Evolutionary conservation across 2,329 filamentous ascomycete genomes (phyloP), one percentile per base, ranked within the genome.

Genomic region (Escovopsis sp.): DNA sequence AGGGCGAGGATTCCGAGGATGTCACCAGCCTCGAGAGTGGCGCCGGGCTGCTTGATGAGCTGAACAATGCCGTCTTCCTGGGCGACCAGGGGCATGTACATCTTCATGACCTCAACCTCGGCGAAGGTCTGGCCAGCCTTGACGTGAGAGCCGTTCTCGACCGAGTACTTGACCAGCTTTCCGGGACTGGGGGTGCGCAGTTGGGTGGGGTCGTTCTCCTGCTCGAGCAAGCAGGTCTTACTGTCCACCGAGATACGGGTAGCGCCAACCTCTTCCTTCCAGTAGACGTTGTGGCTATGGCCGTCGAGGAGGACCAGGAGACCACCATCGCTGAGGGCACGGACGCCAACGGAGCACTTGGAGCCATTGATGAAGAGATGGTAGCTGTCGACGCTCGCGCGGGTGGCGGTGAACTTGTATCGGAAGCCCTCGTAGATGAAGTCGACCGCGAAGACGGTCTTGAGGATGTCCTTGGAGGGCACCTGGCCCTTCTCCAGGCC

Each of bases 31-130:
- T 96, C 87, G 33, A 98, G 80, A 14, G 86, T 92, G n/a, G 90
- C 83, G 57, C 90, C 90, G 43, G 90, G 90, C 64, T 96, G 90
- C 74, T 98, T 98, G 69, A 98, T 94, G 50, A 98, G 74, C 65
- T 94, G 90, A 38, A 98, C 88, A 36, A 93, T 72, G 66, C 90
- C 90, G 49, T 94, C 90, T 58, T 98, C 90, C 54, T 87, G 80
- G 3, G 90, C 83, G 41, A 98, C 72, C 37, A 98, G 70, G 51
- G 90, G 90, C 90, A 98, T 98, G 72, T 96, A 96, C 90, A 98
- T 98, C 72, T 98, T 98, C 90, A 98, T 98, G 61, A 98, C 90
- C 63, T 98, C 90, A 28, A 98, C 88, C 60, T 98, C 90, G 37
- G 90, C 90, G 53, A 86, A 98, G 25, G 88, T 69, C 59, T 96